Conservation (phyloP, 352 stramenopile species). For the Phytophthora uliginosa region DNA sequence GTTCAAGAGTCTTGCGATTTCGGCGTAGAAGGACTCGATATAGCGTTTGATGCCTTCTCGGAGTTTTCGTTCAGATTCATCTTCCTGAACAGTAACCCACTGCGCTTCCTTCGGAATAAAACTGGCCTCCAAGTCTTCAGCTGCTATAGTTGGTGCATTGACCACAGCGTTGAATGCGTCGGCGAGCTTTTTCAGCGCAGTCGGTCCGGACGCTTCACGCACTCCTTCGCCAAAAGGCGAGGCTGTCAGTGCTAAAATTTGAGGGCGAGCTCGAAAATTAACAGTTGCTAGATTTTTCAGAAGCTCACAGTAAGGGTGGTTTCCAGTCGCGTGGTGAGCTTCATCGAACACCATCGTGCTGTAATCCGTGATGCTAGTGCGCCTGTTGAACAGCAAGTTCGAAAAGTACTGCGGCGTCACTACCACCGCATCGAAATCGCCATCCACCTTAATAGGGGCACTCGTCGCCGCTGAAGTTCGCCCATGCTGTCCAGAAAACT, state of each 20-base stretch:
- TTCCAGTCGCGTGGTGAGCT: conserved; percentile 77
- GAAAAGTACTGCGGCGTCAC: conserved; percentile 80
- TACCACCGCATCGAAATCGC: conserved; percentile 55
- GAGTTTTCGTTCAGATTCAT: conserved; percentile 44
- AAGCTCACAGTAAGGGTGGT: conserved; percentile 72
- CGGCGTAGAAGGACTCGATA: conserved; percentile 50
- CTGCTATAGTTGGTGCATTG: conserved; percentile 71
- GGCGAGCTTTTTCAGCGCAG: conserved; percentile 49
- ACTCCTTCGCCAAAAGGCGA: conserved; percentile 78
- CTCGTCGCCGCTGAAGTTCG: conserved; percentile 11
- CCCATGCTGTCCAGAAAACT: conserved; percentile 68
- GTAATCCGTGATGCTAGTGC: conserved; percentile 61
- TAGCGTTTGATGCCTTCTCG: conserved; percentile 55
- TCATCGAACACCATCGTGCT: conserved; percentile 86
- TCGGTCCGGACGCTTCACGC: conserved; percentile 43
- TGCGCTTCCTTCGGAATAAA: conserved; percentile 70
- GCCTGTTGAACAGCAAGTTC: conserved; percentile 57
- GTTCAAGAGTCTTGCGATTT: conserved; percentile 35
- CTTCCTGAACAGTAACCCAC: conserved; percentile 64
- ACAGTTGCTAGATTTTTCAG: conserved; percentile 51
- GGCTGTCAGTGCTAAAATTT: conserved; percentile 73
- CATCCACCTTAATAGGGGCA: conserved; percentile 25
- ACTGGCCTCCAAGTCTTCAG: conserved; percentile 51
- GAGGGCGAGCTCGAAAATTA: conserved; percentile 38
- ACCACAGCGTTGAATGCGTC: conserved; percentile 59